Conservation (phyloP, 352 stramenopile genomes). For the Phytophthora macrochlamydospora region DNA sequence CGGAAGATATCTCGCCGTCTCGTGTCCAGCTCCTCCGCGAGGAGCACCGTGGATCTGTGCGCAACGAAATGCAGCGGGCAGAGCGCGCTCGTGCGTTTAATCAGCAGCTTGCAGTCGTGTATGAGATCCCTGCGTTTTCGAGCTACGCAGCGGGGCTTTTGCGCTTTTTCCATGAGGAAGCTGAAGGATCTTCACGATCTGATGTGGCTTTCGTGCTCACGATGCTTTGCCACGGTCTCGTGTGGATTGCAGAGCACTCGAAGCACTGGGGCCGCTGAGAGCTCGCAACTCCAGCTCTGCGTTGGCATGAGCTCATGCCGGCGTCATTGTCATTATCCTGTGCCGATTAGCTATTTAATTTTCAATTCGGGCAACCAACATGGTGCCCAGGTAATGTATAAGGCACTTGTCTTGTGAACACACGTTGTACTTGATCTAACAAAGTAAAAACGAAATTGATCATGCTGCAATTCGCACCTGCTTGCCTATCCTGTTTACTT, state of each 20-base stretch:
- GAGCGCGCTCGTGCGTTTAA: conserved; percentile 68
- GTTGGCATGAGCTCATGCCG: background rate
- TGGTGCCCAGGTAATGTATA: background rate
- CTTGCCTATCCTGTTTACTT: conserved; percentile 42
- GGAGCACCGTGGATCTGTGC: conserved; percentile 61
- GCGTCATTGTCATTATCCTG: conserved; percentile 4
- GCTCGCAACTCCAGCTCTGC: background rate
- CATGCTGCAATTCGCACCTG: no score
- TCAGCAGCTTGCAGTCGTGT: conserved; percentile 68
- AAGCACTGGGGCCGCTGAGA: conserved; percentile 48
- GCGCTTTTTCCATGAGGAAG: conserved; percentile 80
- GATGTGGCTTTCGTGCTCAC: conserved; percentile 83
- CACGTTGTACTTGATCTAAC: background rate
- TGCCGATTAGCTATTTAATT: conserved; percentile 17
- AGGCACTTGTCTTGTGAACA: conserved; percentile 1
- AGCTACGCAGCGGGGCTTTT: conserved; percentile 64
- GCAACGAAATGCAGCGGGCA: conserved; percentile 71
- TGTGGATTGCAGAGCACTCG: conserved; percentile 82
- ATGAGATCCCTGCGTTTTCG: conserved; percentile 82
- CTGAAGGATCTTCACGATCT: conserved; percentile 68
- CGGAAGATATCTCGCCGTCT: conserved; percentile 37
- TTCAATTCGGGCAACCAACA: background rate
- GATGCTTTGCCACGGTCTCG: conserved; percentile 79
- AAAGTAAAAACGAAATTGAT: background rate
- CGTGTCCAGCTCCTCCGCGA: conserved; percentile 55